A percentile compares a stretch with the other conserved stretches of the same genome.
These are phyloP conservation scores for Exobasidium cylindrosporum DNA, from an alignment of 1,284 basidiomycete species.

Conservation along the genomic window DNA sequence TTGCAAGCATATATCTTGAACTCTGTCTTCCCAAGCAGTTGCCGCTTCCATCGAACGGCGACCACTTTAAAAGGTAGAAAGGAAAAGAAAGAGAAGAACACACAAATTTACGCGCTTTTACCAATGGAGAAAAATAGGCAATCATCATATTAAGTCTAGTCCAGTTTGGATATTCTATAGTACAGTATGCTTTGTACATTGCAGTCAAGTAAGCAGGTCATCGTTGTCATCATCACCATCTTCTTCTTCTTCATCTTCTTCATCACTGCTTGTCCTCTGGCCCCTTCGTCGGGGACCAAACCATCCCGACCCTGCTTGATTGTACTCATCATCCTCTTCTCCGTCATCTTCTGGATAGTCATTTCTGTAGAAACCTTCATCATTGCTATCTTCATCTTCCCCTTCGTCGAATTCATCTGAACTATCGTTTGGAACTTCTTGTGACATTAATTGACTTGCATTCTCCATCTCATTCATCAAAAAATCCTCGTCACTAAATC, in stretches of 20 bases:
- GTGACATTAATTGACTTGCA: background rate
- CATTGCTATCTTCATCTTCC: slow-evolving; percentile 51
- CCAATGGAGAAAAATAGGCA: background rate
- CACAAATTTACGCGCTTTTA: too few relatives aligned
- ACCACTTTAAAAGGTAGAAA: too few relatives aligned
- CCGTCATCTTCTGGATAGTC: slow-evolving; percentile 50
- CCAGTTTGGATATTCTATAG: background rate
- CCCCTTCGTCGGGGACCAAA: slow-evolving; percentile 1
- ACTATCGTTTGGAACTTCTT: slow-evolving; percentile 7
- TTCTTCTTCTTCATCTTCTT: background rate
- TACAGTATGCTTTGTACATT: too few relatives aligned
- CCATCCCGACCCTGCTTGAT: slow-evolving; percentile 21
- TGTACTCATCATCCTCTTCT: slow-evolving; percentile 36
- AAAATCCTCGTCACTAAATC: slow-evolving; percentile 9
- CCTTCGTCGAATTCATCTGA: slow-evolving; percentile 31
- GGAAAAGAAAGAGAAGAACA: too few relatives aligned
- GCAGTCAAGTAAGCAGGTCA: background rate
- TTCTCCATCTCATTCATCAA: background rate
- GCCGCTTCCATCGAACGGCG: background rate
- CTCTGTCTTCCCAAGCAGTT: background rate
- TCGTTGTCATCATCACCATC: slow-evolving; percentile 1
- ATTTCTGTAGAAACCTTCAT: slow-evolving; percentile 52
- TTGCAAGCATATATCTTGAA: background rate
- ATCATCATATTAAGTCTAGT: background rate
- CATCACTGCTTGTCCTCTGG: slow-evolving; percentile 11